Evolutionary conservation across 164 flowering plant genomes (phyloP).

Genomic region (Santalum album): DNA sequence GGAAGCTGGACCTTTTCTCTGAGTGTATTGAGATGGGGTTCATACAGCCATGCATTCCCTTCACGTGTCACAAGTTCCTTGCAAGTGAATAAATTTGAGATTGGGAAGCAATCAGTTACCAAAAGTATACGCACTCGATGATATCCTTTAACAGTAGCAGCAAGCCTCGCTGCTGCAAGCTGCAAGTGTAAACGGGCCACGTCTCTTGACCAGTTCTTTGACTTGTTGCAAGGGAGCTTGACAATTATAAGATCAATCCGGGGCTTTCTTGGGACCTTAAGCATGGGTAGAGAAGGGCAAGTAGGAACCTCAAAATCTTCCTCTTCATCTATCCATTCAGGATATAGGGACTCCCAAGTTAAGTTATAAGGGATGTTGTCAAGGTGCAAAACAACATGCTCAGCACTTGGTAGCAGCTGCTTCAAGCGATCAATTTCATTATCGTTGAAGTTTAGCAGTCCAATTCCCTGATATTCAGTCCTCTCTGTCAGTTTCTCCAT

Average conservation of each 20-base stretch:
- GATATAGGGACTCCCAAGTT: slow-evolving; percentile 54
- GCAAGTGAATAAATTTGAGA: slow-evolving; percentile 52
- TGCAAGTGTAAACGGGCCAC: slow-evolving; percentile 58
- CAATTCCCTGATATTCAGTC: slow-evolving; percentile 22
- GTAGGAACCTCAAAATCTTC: slow-evolving; percentile 44
- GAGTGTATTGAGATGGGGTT: slow-evolving; percentile 27
- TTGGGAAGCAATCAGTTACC: slow-evolving; percentile 45
- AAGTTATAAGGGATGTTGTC: slow-evolving; percentile 25
- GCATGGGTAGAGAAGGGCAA: slow-evolving; percentile 36
- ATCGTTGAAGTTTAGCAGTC: slow-evolving; percentile 43
- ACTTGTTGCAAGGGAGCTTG: slow-evolving; percentile 44
- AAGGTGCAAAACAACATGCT: slow-evolving; percentile 27
- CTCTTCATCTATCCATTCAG: slow-evolving; percentile 70
- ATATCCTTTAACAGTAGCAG: slow-evolving; percentile 27
- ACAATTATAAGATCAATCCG: slow-evolving; percentile 42
- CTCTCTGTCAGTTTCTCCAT: slow-evolving; percentile 16
- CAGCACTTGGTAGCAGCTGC: slow-evolving; percentile 16
- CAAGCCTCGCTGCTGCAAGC: slow-evolving; percentile 50
- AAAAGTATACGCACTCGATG: slow-evolving; percentile 34
- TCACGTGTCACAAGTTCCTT: slow-evolving; percentile 39
- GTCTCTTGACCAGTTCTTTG: slow-evolving; percentile 47
- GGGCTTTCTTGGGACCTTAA: slow-evolving; percentile 18
- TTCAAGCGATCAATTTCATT: slow-evolving; percentile 33
- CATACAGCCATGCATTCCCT: slow-evolving; percentile 40
- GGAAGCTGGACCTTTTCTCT: slow-evolving; percentile 47